Evolutionary conservation across 164 flowering plant species (phyloP).

Genomic region (Paratinospora sagittata): DNA sequence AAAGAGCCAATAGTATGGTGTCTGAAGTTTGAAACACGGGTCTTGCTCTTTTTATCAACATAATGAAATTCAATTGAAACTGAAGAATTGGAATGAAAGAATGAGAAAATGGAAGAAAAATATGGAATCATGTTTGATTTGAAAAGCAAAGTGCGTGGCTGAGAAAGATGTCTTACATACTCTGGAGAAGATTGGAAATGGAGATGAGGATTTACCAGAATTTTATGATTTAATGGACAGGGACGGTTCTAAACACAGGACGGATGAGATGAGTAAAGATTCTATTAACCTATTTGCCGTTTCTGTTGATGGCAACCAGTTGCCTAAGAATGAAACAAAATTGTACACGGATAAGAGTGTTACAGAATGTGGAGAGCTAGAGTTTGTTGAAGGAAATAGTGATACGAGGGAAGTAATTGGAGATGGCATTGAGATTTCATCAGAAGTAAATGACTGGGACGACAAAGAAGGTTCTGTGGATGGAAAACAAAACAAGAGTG

Average conservation of each 20-base stretch:
- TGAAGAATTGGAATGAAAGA: constrained; percentile 13
- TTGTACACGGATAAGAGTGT: constrained; percentile 37
- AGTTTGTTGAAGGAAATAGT: no score
- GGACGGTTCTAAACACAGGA: constrained; percentile 18
- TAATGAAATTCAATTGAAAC: constrained; percentile 22
- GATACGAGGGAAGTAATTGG: no score
- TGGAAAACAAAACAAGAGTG: no score
- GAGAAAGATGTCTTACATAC: constrained; percentile 12
- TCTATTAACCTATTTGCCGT: background rate
- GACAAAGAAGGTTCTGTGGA: no score
- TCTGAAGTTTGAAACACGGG: constrained; percentile 4
- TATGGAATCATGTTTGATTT: constrained; percentile 13
- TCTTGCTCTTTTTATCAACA: constrained; percentile 12
- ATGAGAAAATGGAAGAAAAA: constrained; percentile 19
- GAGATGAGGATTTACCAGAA: constrained; percentile 11
- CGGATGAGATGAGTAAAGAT: constrained; percentile 8
- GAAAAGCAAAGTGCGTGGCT: constrained; percentile 6
- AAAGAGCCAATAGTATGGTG: constrained; percentile 7
- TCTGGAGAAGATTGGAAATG: constrained; percentile 18
- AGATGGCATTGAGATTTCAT: no score
- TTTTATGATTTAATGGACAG: constrained; percentile 15
- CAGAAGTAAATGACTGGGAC: no score
- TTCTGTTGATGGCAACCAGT: constrained; percentile 11
- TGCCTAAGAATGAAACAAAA: constrained; percentile 27
- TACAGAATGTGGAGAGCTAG: no score